Evolutionary conservation across 805 yeast species (phyloP).

Genomic region (Pichia heedii): DNA sequence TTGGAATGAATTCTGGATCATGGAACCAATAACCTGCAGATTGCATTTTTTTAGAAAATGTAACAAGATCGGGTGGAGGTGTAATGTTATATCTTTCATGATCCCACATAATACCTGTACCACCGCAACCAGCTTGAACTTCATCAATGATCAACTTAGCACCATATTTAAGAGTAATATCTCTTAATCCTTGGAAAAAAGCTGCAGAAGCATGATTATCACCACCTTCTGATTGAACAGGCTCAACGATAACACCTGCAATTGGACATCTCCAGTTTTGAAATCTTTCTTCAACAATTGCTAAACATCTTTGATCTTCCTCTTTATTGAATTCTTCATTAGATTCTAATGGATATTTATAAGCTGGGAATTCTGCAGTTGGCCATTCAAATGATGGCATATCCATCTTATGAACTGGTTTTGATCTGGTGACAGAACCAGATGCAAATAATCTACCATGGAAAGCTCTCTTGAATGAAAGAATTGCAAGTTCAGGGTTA

Average conservation of each 20-base stretch:
- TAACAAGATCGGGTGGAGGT: constrained; percentile 75
- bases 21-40: constrained; percentile 82
- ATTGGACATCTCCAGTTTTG: constrained; percentile 64
- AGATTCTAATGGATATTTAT: constrained; percentile 70
- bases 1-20: constrained; percentile 64
- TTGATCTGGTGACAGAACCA: constrained; percentile 84
- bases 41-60: constrained; percentile 84
- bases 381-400: constrained; percentile 97
- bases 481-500: constrained; percentile 73
- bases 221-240: constrained; percentile 88
- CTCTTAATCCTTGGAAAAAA: constrained; percentile 79
- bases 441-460: constrained; percentile 94
- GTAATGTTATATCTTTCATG: constrained; percentile 76
- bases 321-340: constrained; percentile 69
- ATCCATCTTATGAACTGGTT: constrained; percentile 89
- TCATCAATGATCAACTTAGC: constrained; percentile 73
- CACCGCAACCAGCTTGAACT: constrained; percentile 87
- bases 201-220: constrained; percentile 74
- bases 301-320: constrained; percentile 79
- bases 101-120: constrained; percentile 81
- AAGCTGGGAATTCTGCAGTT: constrained; percentile 79
- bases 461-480: constrained; percentile 84
- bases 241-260: constrained; percentile 86
- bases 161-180: constrained; percentile 59
- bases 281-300: constrained; percentile 63